These are phyloP conservation scores for Fusarium napiforme DNA, from an alignment of 2,329 filamentous ascomycete species.

Conservation along the genomic window DNA sequence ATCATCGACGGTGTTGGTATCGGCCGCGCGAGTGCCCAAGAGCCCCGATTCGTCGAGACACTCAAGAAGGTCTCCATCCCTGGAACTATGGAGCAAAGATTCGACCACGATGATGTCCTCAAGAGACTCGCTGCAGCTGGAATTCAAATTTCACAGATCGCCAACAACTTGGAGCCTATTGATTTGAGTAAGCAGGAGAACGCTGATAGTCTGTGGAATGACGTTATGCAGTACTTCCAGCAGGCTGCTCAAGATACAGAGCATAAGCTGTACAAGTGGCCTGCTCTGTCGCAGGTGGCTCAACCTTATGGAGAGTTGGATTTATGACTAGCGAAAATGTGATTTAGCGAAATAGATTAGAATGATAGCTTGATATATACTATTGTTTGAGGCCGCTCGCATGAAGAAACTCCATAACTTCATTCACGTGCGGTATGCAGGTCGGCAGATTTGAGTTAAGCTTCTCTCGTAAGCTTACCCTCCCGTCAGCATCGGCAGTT, in stretches of 20 bases:
- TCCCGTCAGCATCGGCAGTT: neutral
- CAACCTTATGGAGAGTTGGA: slow-evolving; percentile 14
- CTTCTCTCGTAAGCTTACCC: slow-evolving; percentile 26
- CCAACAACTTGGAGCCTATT: slow-evolving; percentile 9
- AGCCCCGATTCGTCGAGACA: slow-evolving; percentile 6
- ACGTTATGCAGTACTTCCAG: slow-evolving; percentile 12
- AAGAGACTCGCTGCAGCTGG: slow-evolving; percentile 16
- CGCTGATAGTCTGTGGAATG: slow-evolving; percentile 17
- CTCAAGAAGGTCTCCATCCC: slow-evolving; percentile 2
- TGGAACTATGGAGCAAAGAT: slow-evolving; percentile 10
- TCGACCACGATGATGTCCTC: slow-evolving; percentile 14
- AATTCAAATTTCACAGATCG: slow-evolving; percentile 24
- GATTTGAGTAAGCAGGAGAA: slow-evolving; percentile 30
- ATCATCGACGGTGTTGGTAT: slow-evolving; percentile 24
- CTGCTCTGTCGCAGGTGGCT: slow-evolving; percentile 6
- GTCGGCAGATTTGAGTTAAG: neutral
- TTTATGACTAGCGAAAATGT: neutral
- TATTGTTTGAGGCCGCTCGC: rapidly evolving
- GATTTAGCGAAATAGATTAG: neutral
- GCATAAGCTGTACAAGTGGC: slow-evolving; percentile 12
- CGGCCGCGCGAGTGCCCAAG: slow-evolving; percentile 17
- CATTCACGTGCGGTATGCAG: neutral
- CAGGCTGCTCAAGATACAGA: slow-evolving; percentile 7
- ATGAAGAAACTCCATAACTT: neutral
- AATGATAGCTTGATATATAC: neutral